These are phyloP conservation scores for Aspergillus nanangensis DNA, from an alignment of 495 filamentous ascomycete species.

Conservation along the genomic window DNA sequence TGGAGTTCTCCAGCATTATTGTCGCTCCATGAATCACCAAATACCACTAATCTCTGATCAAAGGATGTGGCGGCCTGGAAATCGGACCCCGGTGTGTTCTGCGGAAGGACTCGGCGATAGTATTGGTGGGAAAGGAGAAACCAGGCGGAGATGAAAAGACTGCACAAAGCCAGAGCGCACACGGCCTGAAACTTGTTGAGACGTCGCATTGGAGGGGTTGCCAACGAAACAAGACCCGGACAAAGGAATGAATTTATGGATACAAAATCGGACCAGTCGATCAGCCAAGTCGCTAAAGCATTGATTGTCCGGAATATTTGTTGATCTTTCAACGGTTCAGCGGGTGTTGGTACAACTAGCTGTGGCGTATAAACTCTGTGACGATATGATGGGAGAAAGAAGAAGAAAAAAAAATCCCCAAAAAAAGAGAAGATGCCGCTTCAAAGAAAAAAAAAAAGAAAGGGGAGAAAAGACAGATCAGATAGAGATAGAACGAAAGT, in stretches of 20 bases:
- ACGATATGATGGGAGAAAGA: neutral
- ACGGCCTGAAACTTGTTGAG: constrained; percentile 33
- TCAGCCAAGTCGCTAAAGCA: neutral
- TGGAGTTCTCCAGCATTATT: constrained; percentile 32
- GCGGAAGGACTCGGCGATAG: constrained; percentile 18
- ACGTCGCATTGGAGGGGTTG: constrained; percentile 19
- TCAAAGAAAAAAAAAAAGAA: neutral
- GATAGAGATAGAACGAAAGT: neutral
- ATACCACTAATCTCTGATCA: constrained; percentile 39
- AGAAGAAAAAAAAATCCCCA: neutral
- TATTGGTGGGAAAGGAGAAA: constrained; percentile 25
- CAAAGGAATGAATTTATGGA: constrained; percentile 11
- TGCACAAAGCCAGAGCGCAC: constrained; percentile 27
- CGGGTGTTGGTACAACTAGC: too few species aligned
- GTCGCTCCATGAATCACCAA: constrained; percentile 49
- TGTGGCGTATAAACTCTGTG: neutral
- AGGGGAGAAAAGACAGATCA: neutral
- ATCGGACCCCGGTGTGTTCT: constrained; percentile 8
- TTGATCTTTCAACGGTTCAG: too few species aligned
- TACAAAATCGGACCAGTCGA: too few species aligned
- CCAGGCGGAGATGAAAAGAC: constrained; percentile 32
- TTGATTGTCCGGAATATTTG: neutral
- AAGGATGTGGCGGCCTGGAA: constrained; percentile 21
- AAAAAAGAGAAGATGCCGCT: neutral
- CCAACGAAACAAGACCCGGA: too few species aligned